A percentile compares a stretch with the other conserved stretches of the same genome.
These are phyloP conservation scores for Picea glauca DNA, from an alignment of 75 land plant genomes.

Conservation along the genomic window DNA sequence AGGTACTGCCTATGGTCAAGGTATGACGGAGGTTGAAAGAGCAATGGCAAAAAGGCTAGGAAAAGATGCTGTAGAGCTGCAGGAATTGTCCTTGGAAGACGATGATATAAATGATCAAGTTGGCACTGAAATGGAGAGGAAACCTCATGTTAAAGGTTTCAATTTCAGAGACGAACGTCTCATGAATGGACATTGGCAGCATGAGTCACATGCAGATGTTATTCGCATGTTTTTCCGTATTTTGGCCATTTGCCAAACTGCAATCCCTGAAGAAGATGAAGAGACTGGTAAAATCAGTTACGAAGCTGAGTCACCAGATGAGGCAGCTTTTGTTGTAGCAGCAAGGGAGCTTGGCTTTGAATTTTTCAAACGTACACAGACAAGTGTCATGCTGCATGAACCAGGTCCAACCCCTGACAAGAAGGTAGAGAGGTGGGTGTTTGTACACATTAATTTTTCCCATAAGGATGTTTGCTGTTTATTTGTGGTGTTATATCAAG, in stretches of 20 bases:
- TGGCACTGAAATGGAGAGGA: conserved; percentile 2
- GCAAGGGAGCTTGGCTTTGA: conserved; percentile 67
- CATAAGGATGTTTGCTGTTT: background rate
- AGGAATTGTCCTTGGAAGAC: conserved; percentile 13
- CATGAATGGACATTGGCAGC: conserved; percentile 50
- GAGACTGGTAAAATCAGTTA: conserved; percentile 33
- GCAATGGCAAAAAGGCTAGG: conserved; percentile 38
- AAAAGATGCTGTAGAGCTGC: background rate
- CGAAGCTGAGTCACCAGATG: conserved; percentile 80
- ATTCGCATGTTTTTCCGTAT: conserved; percentile 49
- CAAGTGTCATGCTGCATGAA: conserved; percentile 42
- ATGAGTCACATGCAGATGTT: conserved; percentile 22
- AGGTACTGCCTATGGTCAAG: conserved; percentile 71
- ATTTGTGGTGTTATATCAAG: background rate
- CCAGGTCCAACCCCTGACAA: conserved; percentile 18
- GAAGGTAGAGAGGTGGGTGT: conserved; percentile 36
- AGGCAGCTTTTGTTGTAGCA: conserved; percentile 72
- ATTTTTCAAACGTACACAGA: conserved; percentile 51
- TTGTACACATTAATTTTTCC: background rate
- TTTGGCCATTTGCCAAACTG: conserved; percentile 66
- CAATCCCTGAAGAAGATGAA: conserved; percentile 58
- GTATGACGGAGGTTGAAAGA: conserved; percentile 69
- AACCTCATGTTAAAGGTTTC: conserved; percentile 48
- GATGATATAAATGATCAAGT: conserved; percentile 20
- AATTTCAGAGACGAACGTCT: conserved; percentile 59